phyloP scores from a whole-genome alignment of 345 rosid genomes.

The Physaria fendleri region DNA sequence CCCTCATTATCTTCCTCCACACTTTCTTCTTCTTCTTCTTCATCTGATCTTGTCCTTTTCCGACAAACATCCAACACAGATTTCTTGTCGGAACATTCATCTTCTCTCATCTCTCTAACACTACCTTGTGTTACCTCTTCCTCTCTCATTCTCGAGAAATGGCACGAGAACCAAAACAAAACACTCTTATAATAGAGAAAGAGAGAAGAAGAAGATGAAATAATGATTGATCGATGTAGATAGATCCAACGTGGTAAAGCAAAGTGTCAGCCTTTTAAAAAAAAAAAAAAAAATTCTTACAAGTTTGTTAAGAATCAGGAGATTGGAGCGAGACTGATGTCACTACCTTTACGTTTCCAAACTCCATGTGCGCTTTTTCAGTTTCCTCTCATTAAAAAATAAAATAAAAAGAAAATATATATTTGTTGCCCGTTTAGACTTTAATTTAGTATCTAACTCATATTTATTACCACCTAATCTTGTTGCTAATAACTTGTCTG shows the following conservation, averaged over 20 bases:
- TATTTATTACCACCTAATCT: conserved; percentile 12
- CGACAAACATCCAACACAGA: not conserved
- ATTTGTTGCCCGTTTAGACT: conserved; percentile 30
- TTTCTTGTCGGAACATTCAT: conserved; percentile 7
- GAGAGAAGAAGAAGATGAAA: not conserved
- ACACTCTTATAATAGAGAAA: not conserved
- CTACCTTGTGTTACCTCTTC: conserved; percentile 6
- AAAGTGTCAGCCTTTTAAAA: conserved; percentile 36
- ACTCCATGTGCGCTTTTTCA: conserved; percentile 32
- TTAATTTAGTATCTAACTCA: conserved; percentile 17
- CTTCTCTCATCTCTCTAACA: not conserved
- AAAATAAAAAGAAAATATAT: not conserved
- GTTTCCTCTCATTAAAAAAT: no score
- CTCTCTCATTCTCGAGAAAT: not conserved
- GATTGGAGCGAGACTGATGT: conserved; percentile 24
- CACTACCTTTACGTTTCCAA: conserved; percentile 37
- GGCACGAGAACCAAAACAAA: not conserved
- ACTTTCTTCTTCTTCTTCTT: not conserved
- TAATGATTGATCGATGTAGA: conserved; percentile 22
- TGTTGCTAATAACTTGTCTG: not conserved
- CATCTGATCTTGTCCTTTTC: conserved; percentile 27
- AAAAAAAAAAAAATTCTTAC: no score
- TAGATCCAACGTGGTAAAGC: conserved; percentile 34
- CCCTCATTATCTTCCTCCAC: conserved; percentile 17
- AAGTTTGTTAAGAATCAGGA: conserved; percentile 18